These are phyloP conservation scores for Esteya vermicola DNA, from an alignment of 2,329 filamentous ascomycete genomes.

Conservation along the genomic window DNA sequence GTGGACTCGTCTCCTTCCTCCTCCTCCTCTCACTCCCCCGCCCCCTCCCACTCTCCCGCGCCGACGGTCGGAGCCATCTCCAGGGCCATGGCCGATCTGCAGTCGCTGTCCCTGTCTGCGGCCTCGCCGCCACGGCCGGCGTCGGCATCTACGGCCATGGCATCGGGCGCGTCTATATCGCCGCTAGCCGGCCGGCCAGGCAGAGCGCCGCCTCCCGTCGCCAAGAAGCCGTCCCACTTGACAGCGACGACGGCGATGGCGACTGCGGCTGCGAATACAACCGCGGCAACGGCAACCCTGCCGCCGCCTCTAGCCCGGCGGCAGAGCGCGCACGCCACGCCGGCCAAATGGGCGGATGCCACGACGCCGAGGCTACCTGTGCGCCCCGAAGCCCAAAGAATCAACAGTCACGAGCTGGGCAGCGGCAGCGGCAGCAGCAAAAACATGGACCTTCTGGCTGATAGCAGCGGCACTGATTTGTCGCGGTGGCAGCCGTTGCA, in stretches of 20 bases:
- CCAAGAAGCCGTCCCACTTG: slow-evolving; percentile 48
- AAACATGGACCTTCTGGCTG: slow-evolving; percentile 29
- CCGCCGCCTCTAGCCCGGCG: too few species aligned
- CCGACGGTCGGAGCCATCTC: slow-evolving; percentile 5
- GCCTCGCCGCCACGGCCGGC: slow-evolving; percentile 9
- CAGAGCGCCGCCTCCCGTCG: slow-evolving; percentile 39
- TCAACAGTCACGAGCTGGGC: too few species aligned
- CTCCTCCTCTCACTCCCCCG: too few species aligned
- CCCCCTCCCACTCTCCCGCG: too few species aligned
- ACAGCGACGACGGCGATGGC: slow-evolving; percentile 17
- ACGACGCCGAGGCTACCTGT: slow-evolving; percentile 12
- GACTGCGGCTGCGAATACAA: slow-evolving; percentile 1
- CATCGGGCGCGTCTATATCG: slow-evolving; percentile 22
- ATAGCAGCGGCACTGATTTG: slow-evolving; percentile 29
- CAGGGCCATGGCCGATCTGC: slow-evolving; percentile 8
- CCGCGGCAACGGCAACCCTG: neutral
- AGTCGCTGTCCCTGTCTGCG: neutral
- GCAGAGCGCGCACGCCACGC: too few species aligned
- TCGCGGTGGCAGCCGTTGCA: slow-evolving; percentile 42
- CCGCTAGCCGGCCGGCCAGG: slow-evolving; percentile 1
- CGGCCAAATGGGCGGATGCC: too few species aligned
- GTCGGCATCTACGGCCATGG: slow-evolving; percentile 7
- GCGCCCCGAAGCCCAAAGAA: too few species aligned
- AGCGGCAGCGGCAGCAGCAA: neutral
- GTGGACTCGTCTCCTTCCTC: too few species aligned